Percentiles rank a stretch among this genome's conserved stretches.
Conservation (phyloP, 2,329 filamentous ascomycete genomes). For the Stemphylium vesicarium region DNA sequence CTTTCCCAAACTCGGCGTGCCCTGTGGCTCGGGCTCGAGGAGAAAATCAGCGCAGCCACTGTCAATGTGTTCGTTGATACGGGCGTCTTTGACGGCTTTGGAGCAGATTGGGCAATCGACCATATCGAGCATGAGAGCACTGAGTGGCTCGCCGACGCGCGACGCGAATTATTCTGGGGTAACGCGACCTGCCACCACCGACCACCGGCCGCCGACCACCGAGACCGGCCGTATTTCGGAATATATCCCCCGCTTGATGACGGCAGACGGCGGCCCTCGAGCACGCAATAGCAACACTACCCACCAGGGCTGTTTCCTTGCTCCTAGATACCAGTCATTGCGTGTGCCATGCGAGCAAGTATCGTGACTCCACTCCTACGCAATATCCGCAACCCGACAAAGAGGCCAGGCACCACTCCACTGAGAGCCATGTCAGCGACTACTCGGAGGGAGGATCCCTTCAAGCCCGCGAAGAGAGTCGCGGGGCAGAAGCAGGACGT, state of each 20-base stretch:
- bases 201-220: too few species aligned
- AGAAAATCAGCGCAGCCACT: conserved; percentile 76
- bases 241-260: conserved; percentile 33
- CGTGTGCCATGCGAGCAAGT: conserved; percentile 22
- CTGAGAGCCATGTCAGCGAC: conserved; percentile 46
- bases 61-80: conserved; percentile 92
- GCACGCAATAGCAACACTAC: conserved; percentile 36
- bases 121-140: conserved; percentile 40
- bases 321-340: neutral
- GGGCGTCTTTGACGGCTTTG: conserved; percentile 70
- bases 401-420: conserved; percentile 19
- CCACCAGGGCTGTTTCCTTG: too few species aligned
- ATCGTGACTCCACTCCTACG: conserved; percentile 12
- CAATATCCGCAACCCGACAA: conserved; percentile 1
- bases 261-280: conserved; percentile 31
- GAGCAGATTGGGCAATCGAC: conserved; percentile 85
- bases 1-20: conserved; percentile 45
- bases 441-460: conserved; percentile 48
- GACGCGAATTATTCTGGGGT: conserved; percentile 18
- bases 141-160: conserved; percentile 13
- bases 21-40: conserved; percentile 54
- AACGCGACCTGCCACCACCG: conserved; percentile 25
- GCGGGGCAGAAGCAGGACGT: conserved; percentile 64
- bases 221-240: conserved; percentile 24
- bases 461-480: conserved; percentile 62